Percentiles rank a stretch among this genome's conserved stretches.
Evolutionary conservation across 345 rosid species (phyloP).

Genomic region (Carallia pectinifolia): DNA sequence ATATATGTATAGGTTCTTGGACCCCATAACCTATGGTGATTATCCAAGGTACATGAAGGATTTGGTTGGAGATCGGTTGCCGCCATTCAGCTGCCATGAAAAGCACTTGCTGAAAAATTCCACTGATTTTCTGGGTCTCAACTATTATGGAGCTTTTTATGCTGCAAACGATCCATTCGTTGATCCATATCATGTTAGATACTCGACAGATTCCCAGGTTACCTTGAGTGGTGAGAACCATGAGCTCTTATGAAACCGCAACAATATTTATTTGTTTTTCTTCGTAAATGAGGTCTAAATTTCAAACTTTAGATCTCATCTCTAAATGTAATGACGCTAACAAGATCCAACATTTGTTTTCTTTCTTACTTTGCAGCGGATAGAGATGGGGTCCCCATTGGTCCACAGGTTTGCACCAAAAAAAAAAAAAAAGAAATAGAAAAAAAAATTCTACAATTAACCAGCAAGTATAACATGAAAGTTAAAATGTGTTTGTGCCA

Average conservation of each 20-base stretch:
- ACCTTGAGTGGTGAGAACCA: background rate
- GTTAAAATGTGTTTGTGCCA: background rate
- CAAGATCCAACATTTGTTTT: too few relatives aligned
- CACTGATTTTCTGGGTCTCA: constrained; percentile 7
- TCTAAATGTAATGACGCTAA: too few relatives aligned
- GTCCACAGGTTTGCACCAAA: background rate
- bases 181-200: background rate
- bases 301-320: too few relatives aligned
- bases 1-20: background rate
- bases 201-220: background rate
- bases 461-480: too few relatives aligned
- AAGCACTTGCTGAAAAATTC: background rate
- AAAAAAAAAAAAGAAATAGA: too few relatives aligned
- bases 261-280: too few relatives aligned
- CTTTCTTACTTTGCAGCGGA: background rate
- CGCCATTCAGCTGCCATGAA: background rate
- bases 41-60: background rate
- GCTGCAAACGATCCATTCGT: background rate
- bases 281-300: too few relatives aligned
- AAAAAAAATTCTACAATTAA: too few relatives aligned
- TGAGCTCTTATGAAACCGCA: background rate
- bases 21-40: constrained; percentile 6
- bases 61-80: background rate
- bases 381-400: background rate
- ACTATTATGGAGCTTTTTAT: constrained; percentile 7